Percentiles rank a stretch among this genome's conserved stretches.
phyloP scores from a whole-genome alignment of 768 basidiomycete genomes.

The Paxillus rubicundulus region DNA sequence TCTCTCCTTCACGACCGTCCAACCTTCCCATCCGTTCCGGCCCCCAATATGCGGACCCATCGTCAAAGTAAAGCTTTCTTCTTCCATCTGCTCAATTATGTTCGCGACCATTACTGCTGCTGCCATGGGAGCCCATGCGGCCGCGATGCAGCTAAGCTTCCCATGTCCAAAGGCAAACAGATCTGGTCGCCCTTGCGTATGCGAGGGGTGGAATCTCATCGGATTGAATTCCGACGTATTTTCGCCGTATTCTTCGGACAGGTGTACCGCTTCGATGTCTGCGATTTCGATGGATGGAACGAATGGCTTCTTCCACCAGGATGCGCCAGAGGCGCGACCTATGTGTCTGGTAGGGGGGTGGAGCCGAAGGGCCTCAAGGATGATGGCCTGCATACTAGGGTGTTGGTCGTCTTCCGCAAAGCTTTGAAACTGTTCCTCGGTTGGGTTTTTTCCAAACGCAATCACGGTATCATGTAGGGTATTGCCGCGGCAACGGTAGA shows the following conservation, averaged over 20 bases:
- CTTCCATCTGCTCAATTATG: slow-evolving; percentile 35
- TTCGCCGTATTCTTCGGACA: slow-evolving; percentile 23
- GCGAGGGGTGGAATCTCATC: slow-evolving; percentile 34
- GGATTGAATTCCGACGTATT: slow-evolving; percentile 46
- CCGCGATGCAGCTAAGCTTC: slow-evolving; percentile 38
- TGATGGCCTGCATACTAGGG: slow-evolving; percentile 23
- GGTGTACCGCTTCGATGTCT: slow-evolving; percentile 21
- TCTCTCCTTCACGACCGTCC: slow-evolving; percentile 23
- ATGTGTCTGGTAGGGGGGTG: slow-evolving; percentile 29
- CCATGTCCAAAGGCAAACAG: slow-evolving; percentile 48
- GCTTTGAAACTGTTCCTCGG: slow-evolving; percentile 14
- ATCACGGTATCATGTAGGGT: slow-evolving; percentile 26
- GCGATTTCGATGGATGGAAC: slow-evolving; percentile 18
- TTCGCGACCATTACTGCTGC: slow-evolving; percentile 48
- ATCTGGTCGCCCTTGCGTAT: slow-evolving; percentile 19
- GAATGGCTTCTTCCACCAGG: slow-evolving; percentile 15
- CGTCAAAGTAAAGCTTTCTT: slow-evolving; percentile 16
- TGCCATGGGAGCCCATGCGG: slow-evolving; percentile 56
- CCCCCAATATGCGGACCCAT: slow-evolving; percentile 31
- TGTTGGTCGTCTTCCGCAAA: slow-evolving; percentile 12
- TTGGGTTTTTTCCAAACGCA: slow-evolving; percentile 21
- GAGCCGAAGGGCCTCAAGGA: slow-evolving; percentile 28
- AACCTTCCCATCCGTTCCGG: slow-evolving; percentile 50
- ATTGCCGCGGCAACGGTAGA: slow-evolving; percentile 23
- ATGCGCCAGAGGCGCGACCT: slow-evolving; percentile 8